Base-by-base conservation (phyloP, 768 basidiomycete genomes). In the Psilocybe cubensis region DNA sequence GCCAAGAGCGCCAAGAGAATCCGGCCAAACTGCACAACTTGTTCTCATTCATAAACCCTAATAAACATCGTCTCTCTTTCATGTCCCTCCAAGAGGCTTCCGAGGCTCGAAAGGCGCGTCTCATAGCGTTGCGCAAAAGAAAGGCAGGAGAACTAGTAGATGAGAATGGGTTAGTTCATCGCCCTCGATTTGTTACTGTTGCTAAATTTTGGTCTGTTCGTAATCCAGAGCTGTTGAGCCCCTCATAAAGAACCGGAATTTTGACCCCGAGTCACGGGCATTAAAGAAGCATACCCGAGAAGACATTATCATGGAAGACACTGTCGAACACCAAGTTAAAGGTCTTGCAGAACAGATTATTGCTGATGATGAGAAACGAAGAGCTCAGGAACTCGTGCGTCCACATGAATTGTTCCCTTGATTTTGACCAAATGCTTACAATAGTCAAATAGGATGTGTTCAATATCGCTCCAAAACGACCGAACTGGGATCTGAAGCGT, bases 401-500 rank as follows among this genome's bases (percentile, higher is more conserved):
- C 27, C 43, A 28, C 21, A 42, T 46, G 45, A 58, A 44, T 45
- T 47, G 42, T 14, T 52, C 25, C 48, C 43, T 21, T 42, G 50
- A n/a, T 51, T 35, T 24, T 33, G 27, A 40, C 27, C 23, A 41
- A 49, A 41, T 31, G 47, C 51, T 60, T 21, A 31, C 45, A 29
- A 47, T 23, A 44, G 56, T 42, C 47, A 28, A 29, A 52, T 50
- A 96, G 95, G 93, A 96, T 69, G 79, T 97, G 43, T 92, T 97
- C 70, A 98, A 97, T 69, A 98, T 99, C 64, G 96, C 95, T 21
- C 97, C 97, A 3, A 98, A 96, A 81, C 84, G 95, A 45, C 88
- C 93, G 9, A 98, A 96, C 73, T 96, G 94, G 95, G 94, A 96
- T 70, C 78, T 97, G 66, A 96, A 95, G 72, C 85, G 94, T 56